phyloP scores from a whole-genome alignment of 2,329 filamentous ascomycete species.

The Claviceps citrina region DNA sequence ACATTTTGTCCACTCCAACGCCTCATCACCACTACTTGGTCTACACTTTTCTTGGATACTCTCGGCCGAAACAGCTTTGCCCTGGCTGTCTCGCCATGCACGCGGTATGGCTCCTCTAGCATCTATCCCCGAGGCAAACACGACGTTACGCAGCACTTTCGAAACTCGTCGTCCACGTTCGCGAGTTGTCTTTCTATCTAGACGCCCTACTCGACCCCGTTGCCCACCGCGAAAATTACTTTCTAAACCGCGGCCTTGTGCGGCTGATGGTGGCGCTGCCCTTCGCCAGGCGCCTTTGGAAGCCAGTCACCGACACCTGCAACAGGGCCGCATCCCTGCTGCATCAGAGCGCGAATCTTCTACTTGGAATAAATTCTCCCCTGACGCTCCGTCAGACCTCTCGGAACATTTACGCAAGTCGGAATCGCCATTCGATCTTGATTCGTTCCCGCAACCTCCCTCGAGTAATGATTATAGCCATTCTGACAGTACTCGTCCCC shows the following conservation, averaged over 20 bases:
- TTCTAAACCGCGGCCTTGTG: constrained; percentile 1
- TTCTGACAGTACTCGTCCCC: not conserved
- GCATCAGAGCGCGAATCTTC: not conserved
- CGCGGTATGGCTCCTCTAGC: constrained; percentile 16
- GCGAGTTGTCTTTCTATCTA: constrained; percentile 14
- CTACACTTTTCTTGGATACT: constrained; percentile 12
- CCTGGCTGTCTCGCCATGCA: constrained; percentile 3
- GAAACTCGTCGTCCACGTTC: constrained; percentile 11
- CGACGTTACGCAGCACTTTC: constrained; percentile 9
- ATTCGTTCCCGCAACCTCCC: constrained; percentile 12
- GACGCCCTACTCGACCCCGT: constrained; percentile 12
- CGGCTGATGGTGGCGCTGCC: not conserved
- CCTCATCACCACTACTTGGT: constrained; percentile 4
- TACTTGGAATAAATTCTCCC: not conserved
- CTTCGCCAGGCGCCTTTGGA: not conserved
- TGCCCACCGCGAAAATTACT: constrained; percentile 6
- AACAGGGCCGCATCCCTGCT: not conserved
- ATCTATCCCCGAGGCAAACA: constrained; percentile 14
- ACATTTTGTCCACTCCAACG: constrained; percentile 1
- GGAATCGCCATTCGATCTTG: constrained; percentile 11
- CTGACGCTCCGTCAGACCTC: not conserved
- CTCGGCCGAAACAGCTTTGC: constrained; percentile 9
- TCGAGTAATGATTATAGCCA: constrained; percentile 3
- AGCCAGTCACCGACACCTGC: not conserved
- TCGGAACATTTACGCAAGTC: constrained; percentile 3